These are phyloP conservation scores for Kwoniella botswanensis DNA, from an alignment of 768 basidiomycete genomes.

Conservation along the genomic window DNA sequence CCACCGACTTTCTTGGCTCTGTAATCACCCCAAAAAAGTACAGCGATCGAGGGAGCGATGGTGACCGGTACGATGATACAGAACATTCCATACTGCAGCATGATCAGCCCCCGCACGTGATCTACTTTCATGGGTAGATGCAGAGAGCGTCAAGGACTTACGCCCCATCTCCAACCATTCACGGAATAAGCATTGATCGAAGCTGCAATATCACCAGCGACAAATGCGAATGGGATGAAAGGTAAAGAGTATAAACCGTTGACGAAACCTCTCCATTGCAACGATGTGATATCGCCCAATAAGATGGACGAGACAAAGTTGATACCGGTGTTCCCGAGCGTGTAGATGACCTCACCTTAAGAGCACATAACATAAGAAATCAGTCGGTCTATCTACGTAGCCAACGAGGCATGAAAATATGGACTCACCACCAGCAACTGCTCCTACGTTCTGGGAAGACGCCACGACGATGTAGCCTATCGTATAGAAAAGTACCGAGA, in stretches of 20 bases:
- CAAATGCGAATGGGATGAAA: conserved; percentile 43
- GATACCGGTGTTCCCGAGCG: conserved; percentile 35
- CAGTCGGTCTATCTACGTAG: no score
- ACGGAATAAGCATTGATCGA: conserved; percentile 25
- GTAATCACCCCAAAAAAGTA: conserved; percentile 40
- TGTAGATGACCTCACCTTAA: conserved; percentile 34
- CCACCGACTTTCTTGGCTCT: conserved; percentile 39
- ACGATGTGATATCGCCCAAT: conserved; percentile 47
- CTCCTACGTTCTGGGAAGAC: conserved; percentile 39
- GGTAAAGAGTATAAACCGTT: conserved; percentile 39
- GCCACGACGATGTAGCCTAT: conserved; percentile 52
- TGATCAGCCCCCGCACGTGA: no score
- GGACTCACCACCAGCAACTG: conserved; percentile 33
- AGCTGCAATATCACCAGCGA: conserved; percentile 37
- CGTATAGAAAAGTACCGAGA: conserved; percentile 44
- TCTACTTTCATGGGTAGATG: no score
- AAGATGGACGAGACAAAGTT: conserved; percentile 2
- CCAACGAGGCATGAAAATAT: not conserved
- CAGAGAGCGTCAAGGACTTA: conserved; percentile 3
- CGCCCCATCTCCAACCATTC: conserved; percentile 51
- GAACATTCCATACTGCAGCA: conserved; percentile 40
- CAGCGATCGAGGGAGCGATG: conserved; percentile 38
- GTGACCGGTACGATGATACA: conserved; percentile 45
- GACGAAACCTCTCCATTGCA: conserved; percentile 52
- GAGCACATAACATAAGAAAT: not conserved